phyloP scores from a whole-genome alignment of 129 eudicot species.

The Flaveria ramosissima region DNA sequence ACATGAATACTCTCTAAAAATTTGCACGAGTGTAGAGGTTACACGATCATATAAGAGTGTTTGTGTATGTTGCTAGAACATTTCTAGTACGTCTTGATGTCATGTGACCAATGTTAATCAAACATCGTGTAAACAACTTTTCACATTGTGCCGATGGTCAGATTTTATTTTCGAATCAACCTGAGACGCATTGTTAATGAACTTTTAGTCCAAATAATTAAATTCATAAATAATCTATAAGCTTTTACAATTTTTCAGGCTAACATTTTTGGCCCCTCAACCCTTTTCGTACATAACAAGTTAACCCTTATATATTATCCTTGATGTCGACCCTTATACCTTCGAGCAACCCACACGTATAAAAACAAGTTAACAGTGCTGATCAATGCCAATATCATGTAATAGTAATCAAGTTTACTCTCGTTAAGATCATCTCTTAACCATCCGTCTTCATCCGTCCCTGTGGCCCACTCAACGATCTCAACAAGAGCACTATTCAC shows the following conservation, averaged over 20 bases:
- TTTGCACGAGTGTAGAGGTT: too few species aligned
- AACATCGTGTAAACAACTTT: too few species aligned
- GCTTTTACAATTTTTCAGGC: neutral
- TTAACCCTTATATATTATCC: neutral
- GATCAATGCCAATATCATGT: conserved; percentile 57
- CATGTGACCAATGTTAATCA: neutral
- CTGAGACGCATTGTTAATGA: too few species aligned
- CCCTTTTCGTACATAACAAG: neutral
- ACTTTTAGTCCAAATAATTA: too few species aligned
- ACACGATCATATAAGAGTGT: too few species aligned
- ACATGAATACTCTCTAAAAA: too few species aligned
- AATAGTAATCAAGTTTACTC: conserved; percentile 57
- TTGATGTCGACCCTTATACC: conserved; percentile 59
- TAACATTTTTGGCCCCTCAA: neutral
- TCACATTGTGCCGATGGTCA: too few species aligned
- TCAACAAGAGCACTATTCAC: conserved; percentile 67
- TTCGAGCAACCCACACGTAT: conserved; percentile 53
- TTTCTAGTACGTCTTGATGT: too few species aligned
- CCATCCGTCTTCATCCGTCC: conserved; percentile 66
- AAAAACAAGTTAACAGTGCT: conserved; percentile 59
- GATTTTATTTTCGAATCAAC: too few species aligned
- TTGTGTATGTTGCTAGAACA: too few species aligned
- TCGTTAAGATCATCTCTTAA: conserved; percentile 47
- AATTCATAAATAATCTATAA: neutral
- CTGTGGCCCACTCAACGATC: conserved; percentile 50